phyloP scores from a whole-genome alignment of 352 stramenopile species.

The Globisporangium alternatum region DNA sequence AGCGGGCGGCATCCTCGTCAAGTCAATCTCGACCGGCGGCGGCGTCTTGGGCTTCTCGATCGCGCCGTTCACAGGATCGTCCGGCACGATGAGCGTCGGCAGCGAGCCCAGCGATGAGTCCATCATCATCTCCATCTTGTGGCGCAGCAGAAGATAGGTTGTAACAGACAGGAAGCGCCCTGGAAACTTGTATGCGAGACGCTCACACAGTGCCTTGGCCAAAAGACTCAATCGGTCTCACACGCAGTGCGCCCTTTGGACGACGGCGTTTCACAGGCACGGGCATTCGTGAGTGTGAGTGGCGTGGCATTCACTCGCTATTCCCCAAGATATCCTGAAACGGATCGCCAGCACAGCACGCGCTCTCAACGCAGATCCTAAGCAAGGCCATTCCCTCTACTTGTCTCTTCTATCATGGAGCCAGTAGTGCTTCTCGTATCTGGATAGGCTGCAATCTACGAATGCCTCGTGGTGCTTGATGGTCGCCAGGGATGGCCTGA shows the following conservation, averaged over 20 bases:
- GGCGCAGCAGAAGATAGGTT: too few relatives aligned
- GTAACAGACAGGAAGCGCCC: background rate
- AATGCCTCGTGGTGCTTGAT: too few relatives aligned
- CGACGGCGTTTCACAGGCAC: background rate
- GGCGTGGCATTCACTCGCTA: background rate
- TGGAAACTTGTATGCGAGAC: background rate
- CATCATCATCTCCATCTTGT: slow-evolving; percentile 10
- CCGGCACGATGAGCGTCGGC: slow-evolving; percentile 66
- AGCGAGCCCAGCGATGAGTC: slow-evolving; percentile 35
- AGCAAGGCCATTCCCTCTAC: background rate
- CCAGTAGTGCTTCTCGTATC: too few relatives aligned
- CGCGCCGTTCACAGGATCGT: slow-evolving; percentile 56
- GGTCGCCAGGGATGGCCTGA: too few relatives aligned
- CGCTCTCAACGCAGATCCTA: background rate
- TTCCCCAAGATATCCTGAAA: background rate
- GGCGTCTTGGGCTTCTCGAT: slow-evolving; percentile 69
- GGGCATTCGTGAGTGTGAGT: background rate
- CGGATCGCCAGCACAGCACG: background rate
- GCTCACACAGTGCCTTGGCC: background rate
- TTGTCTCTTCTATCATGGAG: too few relatives aligned
- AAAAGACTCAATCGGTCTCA: background rate
- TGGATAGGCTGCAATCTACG: too few relatives aligned
- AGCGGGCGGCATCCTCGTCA: slow-evolving; percentile 7
- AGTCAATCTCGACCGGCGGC: slow-evolving; percentile 29
- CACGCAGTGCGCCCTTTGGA: background rate